Evolutionary conservation across 257 asterid species (phyloP), one percentile per base, ranked within the genome.

Genomic region (Nicotiana knightiana): DNA sequence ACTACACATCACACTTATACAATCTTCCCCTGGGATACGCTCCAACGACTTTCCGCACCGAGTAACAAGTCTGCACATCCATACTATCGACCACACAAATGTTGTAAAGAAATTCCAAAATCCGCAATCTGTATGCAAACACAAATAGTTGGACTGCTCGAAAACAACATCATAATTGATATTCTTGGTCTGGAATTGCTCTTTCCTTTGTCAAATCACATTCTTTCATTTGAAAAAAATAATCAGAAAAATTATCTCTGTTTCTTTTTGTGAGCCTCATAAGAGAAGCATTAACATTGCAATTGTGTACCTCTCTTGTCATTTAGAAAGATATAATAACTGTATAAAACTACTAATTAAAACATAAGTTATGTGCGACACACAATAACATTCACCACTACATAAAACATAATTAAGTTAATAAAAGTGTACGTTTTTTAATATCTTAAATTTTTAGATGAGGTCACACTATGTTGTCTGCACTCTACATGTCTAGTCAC

Each of bases 161-260:
- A 73, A 51, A 75, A 62, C 79, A 73, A 51, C 79, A 51, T 26
- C 16, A 75, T 62, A 4, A 75, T 15, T 51, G 80, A 73, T 73
- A 13, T 73, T 51, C 62, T 75, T 75, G 63, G 64, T 75, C 80
- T 75, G 26, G 80, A 28, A 26, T 16, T 75, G 46, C 30, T 75
- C 80, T 75, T 75, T 75, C 80, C 64, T 53, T 51, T 75, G 80
- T 75, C 64, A 51, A 51, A 51, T 75, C 63, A 75, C 46, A 15
- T 6, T 28, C 17, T 75, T 28, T 51, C 43, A 75, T 48, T 46
- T 26, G 43, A 15, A 16, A 75, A 24, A 70, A 24, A 70, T 24
- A 18, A 46, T 21, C 28, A 18, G 9, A 24, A 48, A 46, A 28
- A 7, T 26, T 9, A 48, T 71, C 4, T 73, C 13, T 37, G 32